phyloP scores from a whole-genome alignment of 106 monocot genomes.

The Xerophyta viscosa region DNA sequence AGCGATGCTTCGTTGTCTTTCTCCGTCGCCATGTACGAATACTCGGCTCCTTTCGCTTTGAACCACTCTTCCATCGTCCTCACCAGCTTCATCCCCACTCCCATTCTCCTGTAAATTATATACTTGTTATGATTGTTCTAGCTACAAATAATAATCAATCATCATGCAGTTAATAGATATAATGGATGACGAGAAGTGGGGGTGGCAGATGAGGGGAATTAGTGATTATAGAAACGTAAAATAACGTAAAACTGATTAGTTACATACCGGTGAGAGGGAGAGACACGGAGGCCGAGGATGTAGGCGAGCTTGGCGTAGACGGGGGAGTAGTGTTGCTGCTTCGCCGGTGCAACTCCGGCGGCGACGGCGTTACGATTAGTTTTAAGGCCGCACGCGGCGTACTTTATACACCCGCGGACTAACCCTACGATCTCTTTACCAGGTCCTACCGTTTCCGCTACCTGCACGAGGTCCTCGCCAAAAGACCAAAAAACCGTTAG shows the following conservation, averaged over 20 bases:
- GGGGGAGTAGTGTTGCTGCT: slow-evolving; percentile 13
- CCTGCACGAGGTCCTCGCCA: slow-evolving; percentile 16
- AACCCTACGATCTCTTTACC: slow-evolving; percentile 43
- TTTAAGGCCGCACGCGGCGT: slow-evolving; percentile 31
- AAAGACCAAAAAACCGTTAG: not conserved
- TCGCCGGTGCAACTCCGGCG: not conserved
- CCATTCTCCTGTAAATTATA: slow-evolving; percentile 14
- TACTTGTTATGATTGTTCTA: no score
- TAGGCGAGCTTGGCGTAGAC: slow-evolving; percentile 81
- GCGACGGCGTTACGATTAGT: slow-evolving; percentile 3
- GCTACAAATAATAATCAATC: not conserved
- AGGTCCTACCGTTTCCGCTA: slow-evolving; percentile 36
- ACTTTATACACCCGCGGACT: slow-evolving; percentile 61
- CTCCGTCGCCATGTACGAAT: slow-evolving; percentile 41
- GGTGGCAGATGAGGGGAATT: no score
- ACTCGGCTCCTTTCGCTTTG: slow-evolving; percentile 24
- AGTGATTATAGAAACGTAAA: no score
- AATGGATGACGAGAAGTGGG: no score
- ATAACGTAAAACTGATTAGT: no score
- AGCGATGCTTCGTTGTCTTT: slow-evolving; percentile 29
- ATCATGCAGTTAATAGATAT: no score
- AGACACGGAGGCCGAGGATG: slow-evolving; percentile 95
- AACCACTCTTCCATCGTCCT: slow-evolving; percentile 33
- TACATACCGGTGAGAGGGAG: slow-evolving; percentile 56
- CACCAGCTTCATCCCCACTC: slow-evolving; percentile 31